phyloP scores from a whole-genome alignment of 176 grass and related monocot genomes.

The Tillandsia leiboldiana region DNA sequence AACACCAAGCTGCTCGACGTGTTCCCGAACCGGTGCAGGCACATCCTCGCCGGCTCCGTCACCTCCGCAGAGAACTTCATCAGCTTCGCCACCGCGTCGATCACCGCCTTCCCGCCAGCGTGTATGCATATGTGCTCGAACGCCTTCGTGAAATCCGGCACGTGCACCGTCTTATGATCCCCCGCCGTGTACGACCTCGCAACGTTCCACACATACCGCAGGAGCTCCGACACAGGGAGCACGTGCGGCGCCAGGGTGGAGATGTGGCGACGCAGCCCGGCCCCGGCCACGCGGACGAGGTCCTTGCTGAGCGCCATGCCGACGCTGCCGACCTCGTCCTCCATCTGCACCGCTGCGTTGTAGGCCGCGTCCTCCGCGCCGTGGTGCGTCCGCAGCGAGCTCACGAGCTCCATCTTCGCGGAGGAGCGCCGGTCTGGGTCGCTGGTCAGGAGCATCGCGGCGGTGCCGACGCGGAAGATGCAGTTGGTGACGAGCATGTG shows the following conservation, averaged over 20 bases:
- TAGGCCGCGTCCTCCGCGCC: slow-evolving; percentile 54
- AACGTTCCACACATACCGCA: slow-evolving; percentile 44
- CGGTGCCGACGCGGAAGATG: slow-evolving; percentile 76
- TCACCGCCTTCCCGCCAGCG: slow-evolving; percentile 82
- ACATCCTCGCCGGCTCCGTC: slow-evolving; percentile 56
- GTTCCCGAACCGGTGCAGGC: slow-evolving; percentile 80
- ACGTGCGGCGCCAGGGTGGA: slow-evolving; percentile 43
- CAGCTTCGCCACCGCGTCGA: slow-evolving; percentile 56
- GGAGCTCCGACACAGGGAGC: slow-evolving; percentile 46
- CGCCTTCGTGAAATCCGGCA: slow-evolving; percentile 66
- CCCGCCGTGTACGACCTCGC: slow-evolving; percentile 12
- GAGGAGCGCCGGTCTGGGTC: slow-evolving; percentile 21
- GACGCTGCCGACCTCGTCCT: slow-evolving; percentile 60
- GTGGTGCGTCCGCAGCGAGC: slow-evolving; percentile 69
- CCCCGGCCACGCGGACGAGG: slow-evolving; percentile 63
- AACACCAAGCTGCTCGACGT: slow-evolving; percentile 90
- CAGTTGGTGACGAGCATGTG: slow-evolving; percentile 94
- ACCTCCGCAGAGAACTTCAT: slow-evolving; percentile 37
- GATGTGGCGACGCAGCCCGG: slow-evolving; percentile 46
- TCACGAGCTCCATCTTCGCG: slow-evolving; percentile 70
- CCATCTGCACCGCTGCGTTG: slow-evolving; percentile 59
- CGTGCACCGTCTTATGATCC: slow-evolving; percentile 22
- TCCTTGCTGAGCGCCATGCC: slow-evolving; percentile 76
- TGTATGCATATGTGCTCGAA: slow-evolving; percentile 97
- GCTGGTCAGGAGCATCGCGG: slow-evolving; percentile 56